phyloP scores from a whole-genome alignment of 1,139 yeast species.

The Saccharomyces pastorianus region DNA sequence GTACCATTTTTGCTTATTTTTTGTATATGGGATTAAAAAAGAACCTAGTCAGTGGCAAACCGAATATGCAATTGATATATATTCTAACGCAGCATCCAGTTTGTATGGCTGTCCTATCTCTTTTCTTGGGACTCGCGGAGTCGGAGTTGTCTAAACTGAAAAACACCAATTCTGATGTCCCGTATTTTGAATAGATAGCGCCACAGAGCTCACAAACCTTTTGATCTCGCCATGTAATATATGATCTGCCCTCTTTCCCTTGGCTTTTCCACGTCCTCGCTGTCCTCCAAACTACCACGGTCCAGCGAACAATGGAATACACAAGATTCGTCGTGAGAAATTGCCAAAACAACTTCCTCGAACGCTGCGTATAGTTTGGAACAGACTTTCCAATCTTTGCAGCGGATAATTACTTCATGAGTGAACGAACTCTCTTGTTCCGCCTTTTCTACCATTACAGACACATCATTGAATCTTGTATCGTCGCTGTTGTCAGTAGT shows the following conservation, averaged over 20 bases:
- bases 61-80: not conserved
- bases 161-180: no score
- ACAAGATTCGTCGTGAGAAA: constrained; percentile 30
- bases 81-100: not conserved
- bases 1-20: constrained; percentile 16
- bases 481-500: constrained; percentile 4
- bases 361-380: constrained; percentile 25
- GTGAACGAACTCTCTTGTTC: constrained; percentile 13
- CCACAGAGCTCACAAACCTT: constrained; percentile 12
- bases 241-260: constrained; percentile 29
- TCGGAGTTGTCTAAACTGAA: not conserved
- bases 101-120: not conserved
- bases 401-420: constrained; percentile 25
- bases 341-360: constrained; percentile 28
- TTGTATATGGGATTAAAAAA: not conserved
- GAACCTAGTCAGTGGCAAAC: not conserved
- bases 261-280: constrained; percentile 13
- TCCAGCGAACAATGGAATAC: constrained; percentile 30
- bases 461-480: constrained; percentile 11
- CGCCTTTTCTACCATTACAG: constrained; percentile 20
- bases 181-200: no score
- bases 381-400: constrained; percentile 31
- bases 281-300: constrained; percentile 20
- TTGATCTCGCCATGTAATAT: constrained; percentile 29
- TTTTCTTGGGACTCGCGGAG: no score